Conservation (phyloP, 2,329 filamentous ascomycete species). For the Cladosporium austrohemisphaericum region DNA sequence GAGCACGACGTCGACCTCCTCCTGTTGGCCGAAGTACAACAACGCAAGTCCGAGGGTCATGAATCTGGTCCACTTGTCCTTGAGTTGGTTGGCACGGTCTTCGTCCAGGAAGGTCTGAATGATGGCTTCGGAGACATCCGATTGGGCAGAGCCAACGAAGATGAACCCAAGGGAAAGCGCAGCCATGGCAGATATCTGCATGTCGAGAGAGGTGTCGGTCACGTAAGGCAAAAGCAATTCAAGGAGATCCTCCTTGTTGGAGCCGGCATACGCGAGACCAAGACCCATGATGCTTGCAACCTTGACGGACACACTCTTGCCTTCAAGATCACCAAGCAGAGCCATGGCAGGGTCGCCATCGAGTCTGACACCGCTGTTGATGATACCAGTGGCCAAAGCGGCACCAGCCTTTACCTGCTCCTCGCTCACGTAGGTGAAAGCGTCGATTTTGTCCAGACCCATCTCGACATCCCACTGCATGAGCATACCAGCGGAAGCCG, state of each 20-base stretch:
- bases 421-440: conserved; percentile 82
- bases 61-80: conserved; percentile 98
- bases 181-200: conserved; percentile 96
- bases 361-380: conserved; percentile 86
- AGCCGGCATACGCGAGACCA: conserved; percentile 89
- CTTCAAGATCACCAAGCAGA: conserved; percentile 75
- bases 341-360: conserved; percentile 90
- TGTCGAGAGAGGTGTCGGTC: conserved; percentile 75
- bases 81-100: conserved; percentile 82
- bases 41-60: conserved; percentile 90
- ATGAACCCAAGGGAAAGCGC: conserved; percentile 85
- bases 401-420: conserved; percentile 86
- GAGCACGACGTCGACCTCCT: conserved; percentile 96
- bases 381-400: conserved; percentile 87
- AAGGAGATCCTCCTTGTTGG: conserved; percentile 84
- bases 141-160: conserved; percentile 87
- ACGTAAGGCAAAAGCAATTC: conserved; percentile 84
- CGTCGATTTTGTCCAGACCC: conserved; percentile 89
- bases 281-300: conserved; percentile 93
- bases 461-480: conserved; percentile 91
- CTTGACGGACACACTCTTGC: conserved; percentile 72
- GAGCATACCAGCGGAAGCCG: conserved; percentile 87
- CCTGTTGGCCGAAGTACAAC: conserved; percentile 92
- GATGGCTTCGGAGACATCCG: conserved; percentile 87
- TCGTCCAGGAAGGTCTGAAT: conserved; percentile 91